Evolutionary conservation across 495 filamentous ascomycete genomes (phyloP).

Genomic region (Pyrenula massariospora): DNA sequence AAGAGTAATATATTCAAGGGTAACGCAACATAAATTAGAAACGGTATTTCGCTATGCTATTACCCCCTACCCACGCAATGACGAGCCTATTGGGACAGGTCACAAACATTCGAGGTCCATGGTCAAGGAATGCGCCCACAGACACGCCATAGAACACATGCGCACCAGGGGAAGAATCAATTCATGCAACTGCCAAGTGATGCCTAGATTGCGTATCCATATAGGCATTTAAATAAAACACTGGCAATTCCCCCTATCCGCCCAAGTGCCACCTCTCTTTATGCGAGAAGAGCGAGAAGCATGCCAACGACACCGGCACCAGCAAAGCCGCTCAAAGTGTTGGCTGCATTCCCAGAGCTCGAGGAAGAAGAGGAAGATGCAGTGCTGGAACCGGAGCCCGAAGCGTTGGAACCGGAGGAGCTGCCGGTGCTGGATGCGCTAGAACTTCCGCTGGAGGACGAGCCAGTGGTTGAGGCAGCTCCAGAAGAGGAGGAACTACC

Average conservation of each 20-base stretch:
- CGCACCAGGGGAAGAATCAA: too few relatives aligned
- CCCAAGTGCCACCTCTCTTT: not conserved
- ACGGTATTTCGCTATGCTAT: not conserved
- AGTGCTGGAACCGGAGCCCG: conserved; percentile 4
- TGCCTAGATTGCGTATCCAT: too few relatives aligned
- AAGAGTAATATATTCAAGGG: too few relatives aligned
- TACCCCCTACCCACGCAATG: not conserved
- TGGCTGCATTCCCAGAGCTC: not conserved
- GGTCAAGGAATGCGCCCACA: not conserved
- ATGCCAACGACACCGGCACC: not conserved
- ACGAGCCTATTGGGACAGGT: not conserved
- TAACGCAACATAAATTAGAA: not conserved
- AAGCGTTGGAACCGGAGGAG: conserved; percentile 7
- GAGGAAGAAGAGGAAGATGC: not conserved
- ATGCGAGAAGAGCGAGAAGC: not conserved
- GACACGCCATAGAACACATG: too few relatives aligned
- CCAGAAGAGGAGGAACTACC: not conserved
- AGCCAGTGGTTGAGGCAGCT: not conserved
- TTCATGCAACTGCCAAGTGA: too few relatives aligned
- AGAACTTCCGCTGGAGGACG: conserved; percentile 9
- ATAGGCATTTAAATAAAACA: too few relatives aligned
- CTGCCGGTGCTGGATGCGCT: conserved; percentile 8
- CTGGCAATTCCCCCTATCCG: too few relatives aligned
- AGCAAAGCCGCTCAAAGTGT: not conserved
- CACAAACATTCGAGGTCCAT: not conserved